Evolutionary conservation across 192 early-diverging fungal species (phyloP).

Genomic region (Coemansia sp.): DNA sequence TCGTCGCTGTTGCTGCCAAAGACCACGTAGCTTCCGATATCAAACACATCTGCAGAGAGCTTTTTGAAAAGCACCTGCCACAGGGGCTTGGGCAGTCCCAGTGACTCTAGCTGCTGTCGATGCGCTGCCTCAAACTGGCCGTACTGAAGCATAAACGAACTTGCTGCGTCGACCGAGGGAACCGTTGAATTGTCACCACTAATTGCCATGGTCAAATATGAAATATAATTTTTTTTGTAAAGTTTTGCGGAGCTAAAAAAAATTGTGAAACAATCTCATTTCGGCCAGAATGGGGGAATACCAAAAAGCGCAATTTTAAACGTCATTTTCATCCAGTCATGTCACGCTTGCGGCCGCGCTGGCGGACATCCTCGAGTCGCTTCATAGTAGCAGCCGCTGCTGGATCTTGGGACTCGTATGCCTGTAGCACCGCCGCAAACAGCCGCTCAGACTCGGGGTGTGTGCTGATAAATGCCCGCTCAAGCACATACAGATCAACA

Average conservation of each 20-base stretch:
- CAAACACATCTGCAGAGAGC: slow-evolving; percentile 23
- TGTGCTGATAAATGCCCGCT: slow-evolving; percentile 87
- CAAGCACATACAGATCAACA: slow-evolving; percentile 98
- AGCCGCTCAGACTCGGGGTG: slow-evolving; percentile 81
- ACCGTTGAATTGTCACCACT: slow-evolving; percentile 3
- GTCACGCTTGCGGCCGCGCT: slow-evolving; percentile 78
- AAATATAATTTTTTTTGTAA: neutral
- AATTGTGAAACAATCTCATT: neutral
- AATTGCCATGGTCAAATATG: slow-evolving; percentile 4
- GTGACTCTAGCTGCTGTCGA: slow-evolving; percentile 40
- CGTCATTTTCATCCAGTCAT: slow-evolving; percentile 62
- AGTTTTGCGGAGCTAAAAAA: neutral
- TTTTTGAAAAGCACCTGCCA: slow-evolving; percentile 43
- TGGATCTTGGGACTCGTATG: slow-evolving; percentile 64
- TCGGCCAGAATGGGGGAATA: neutral
- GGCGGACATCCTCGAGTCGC: slow-evolving; percentile 74
- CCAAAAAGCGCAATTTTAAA: neutral
- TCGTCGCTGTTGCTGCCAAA: slow-evolving; percentile 12
- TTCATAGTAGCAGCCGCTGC: slow-evolving; percentile 56
- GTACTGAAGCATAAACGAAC: slow-evolving; percentile 35
- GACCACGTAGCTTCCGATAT: slow-evolving; percentile 38
- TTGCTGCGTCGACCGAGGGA: slow-evolving; percentile 25
- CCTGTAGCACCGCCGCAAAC: slow-evolving; percentile 71
- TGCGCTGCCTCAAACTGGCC: slow-evolving; percentile 43
- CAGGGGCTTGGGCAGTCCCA: slow-evolving; percentile 35